Percentiles rank a stretch among this genome's conserved stretches.
phyloP scores from a whole-genome alignment of 1,139 yeast genomes.

The Yamadazyma oceani region DNA sequence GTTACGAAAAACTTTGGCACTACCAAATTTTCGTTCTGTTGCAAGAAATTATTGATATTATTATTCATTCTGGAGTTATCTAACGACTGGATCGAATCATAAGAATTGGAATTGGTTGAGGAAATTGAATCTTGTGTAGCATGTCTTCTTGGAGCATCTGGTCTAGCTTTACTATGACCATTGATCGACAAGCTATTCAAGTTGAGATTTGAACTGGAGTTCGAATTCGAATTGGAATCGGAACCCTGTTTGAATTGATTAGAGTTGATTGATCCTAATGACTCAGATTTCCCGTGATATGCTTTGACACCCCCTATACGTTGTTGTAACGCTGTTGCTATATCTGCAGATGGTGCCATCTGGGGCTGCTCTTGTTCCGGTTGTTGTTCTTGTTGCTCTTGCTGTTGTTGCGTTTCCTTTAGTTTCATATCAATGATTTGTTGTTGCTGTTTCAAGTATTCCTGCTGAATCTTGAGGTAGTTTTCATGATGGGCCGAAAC shows the following conservation, averaged over 20 bases:
- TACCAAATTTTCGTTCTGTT: conserved; percentile 15
- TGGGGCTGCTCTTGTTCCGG: not conserved
- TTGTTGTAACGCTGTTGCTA: not conserved
- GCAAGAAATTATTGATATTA: conserved; percentile 15
- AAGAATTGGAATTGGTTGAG: conserved; percentile 9
- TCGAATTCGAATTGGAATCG: conserved; percentile 2
- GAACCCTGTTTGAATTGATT: not conserved
- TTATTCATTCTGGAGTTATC: conserved; percentile 10
- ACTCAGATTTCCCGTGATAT: not conserved
- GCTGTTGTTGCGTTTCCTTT: conserved; percentile 10
- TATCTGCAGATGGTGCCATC: no score
- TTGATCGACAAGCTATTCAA: conserved; percentile 3
- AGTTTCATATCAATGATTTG: conserved; percentile 29
- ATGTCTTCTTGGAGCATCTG: conserved; percentile 2
- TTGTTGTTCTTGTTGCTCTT: not conserved
- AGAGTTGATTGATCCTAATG: conserved; percentile 1
- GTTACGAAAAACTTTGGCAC: conserved; percentile 18
- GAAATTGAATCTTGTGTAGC: conserved; percentile 3
- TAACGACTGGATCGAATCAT: conserved; percentile 14
- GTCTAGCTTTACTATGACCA: not conserved
- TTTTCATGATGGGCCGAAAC: conserved; percentile 29
- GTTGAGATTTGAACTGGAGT: conserved; percentile 2
- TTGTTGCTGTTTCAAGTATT: conserved; percentile 40
- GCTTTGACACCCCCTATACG: not conserved
- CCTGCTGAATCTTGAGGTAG: conserved; percentile 40